These are phyloP conservation scores for Excoecaria cochinchinensis DNA, from an alignment of 345 rosid genomes.

Conservation along the genomic window DNA sequence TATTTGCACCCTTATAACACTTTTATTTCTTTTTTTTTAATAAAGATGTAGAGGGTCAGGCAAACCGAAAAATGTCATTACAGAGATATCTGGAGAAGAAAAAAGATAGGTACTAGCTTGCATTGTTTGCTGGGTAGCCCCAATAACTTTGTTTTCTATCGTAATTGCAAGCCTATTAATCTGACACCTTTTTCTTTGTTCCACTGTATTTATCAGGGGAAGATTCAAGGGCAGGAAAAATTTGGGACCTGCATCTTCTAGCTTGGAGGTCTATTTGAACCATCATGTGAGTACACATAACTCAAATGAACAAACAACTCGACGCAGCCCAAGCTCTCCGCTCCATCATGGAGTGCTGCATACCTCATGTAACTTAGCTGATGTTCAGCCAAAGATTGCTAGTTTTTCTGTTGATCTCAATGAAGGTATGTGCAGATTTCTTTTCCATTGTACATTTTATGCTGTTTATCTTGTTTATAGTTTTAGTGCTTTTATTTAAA, in stretches of 20 bases:
- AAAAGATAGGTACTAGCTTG: slow-evolving; percentile 63
- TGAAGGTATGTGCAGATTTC: slow-evolving; percentile 39
- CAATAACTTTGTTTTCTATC: neutral
- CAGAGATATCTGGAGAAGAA: slow-evolving; percentile 76
- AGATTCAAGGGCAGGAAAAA: slow-evolving; percentile 58
- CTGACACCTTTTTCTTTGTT: neutral
- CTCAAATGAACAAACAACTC: slow-evolving; percentile 49
- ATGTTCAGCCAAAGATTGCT: slow-evolving; percentile 40
- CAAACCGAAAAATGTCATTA: slow-evolving; percentile 59
- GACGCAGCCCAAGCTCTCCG: slow-evolving; percentile 37
- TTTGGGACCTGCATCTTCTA: slow-evolving; percentile 47
- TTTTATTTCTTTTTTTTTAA: slow-evolving; percentile 24
- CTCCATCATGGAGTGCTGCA: slow-evolving; percentile 41
- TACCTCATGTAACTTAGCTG: slow-evolving; percentile 32
- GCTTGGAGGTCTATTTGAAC: slow-evolving; percentile 54
- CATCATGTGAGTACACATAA: slow-evolving; percentile 44
- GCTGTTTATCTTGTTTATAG: neutral
- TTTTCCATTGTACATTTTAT: neutral
- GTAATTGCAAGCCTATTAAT: neutral
- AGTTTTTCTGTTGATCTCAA: slow-evolving; percentile 58
- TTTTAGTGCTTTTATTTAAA: neutral
- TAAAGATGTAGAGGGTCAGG: slow-evolving; percentile 71
- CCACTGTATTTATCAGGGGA: slow-evolving; percentile 39
- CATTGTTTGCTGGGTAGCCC: neutral
- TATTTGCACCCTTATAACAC: slow-evolving; percentile 15